These are phyloP conservation scores for Lasiodiplodia gonubiensis DNA, from an alignment of 2,329 filamentous ascomycete species.

Conservation along the genomic window DNA sequence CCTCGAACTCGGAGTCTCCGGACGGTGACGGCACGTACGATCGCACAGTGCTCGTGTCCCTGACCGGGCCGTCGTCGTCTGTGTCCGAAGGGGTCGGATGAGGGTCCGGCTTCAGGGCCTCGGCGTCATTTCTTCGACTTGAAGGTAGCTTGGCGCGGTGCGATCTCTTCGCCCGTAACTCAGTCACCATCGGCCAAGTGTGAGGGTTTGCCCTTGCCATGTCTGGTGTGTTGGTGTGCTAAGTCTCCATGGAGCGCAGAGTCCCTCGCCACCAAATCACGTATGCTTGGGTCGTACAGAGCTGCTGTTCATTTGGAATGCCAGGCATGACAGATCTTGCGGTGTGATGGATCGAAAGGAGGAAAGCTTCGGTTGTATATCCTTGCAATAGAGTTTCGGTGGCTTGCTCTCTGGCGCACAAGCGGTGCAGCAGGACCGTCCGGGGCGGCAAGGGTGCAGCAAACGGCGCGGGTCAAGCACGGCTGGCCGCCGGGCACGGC, in stretches of 20 bases:
- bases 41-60: background rate
- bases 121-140: no score
- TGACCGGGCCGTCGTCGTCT: background rate
- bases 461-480: background rate
- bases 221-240: background rate
- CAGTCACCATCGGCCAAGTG: background rate
- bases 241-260: no score
- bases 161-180: background rate
- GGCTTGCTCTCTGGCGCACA: constrained; percentile 11
- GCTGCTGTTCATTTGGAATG: constrained; percentile 8
- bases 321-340: constrained; percentile 2
- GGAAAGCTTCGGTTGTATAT: constrained; percentile 5
- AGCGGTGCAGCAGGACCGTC: background rate
- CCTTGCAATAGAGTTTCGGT: constrained; percentile 2
- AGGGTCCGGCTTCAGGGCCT: background rate
- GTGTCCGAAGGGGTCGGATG: background rate
- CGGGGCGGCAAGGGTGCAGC: background rate
- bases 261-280: background rate
- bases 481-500: background rate
- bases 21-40: background rate
- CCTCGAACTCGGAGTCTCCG: background rate
- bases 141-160: background rate
- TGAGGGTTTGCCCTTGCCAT: background rate
- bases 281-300: background rate
- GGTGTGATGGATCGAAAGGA: constrained; percentile 12